These are phyloP conservation scores for Thelonectria discophora DNA, from an alignment of 2,329 filamentous ascomycete genomes.

Conservation along the genomic window DNA sequence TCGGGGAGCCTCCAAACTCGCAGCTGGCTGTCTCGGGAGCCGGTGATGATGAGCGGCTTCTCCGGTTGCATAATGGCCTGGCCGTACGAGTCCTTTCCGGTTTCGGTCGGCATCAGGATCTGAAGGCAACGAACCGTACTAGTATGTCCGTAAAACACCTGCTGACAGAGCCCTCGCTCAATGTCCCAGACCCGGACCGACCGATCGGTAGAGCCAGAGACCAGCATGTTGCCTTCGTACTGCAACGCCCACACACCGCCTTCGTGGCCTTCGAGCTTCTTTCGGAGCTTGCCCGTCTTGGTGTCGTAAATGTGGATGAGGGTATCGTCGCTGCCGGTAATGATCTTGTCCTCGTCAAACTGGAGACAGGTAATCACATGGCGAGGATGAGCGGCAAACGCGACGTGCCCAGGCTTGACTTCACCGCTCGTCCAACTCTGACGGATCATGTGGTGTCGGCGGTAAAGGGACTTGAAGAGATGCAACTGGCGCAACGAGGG, in stretches of 20 bases:
- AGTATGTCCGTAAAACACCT: conserved; percentile 97
- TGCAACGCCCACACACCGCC: conserved; percentile 98
- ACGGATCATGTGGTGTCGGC: conserved; percentile 88
- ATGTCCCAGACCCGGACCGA: conserved; percentile 99
- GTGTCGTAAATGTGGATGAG: conserved; percentile 99
- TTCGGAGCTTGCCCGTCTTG: conserved; percentile 86
- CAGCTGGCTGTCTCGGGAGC: conserved; percentile 92
- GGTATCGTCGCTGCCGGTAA: conserved; percentile 97
- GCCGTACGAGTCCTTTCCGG: conserved; percentile 76
- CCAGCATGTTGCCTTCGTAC: conserved; percentile 93
- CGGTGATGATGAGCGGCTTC: conserved; percentile 95
- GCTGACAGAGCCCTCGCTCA: conserved; percentile 88
- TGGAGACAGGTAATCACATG: conserved; percentile 98
- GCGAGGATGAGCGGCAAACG: conserved; percentile 93
- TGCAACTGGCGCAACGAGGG: conserved; percentile 83
- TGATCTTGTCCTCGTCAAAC: conserved; percentile 97
- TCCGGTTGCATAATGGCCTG: conserved; percentile 88
- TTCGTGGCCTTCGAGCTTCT: conserved; percentile 90
- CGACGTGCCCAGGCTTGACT: conserved; percentile 87
- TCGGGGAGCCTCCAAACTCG: conserved; percentile 94
- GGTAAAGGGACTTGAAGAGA: conserved; percentile 95
- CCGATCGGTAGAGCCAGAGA: conserved; percentile 94
- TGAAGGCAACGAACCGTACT: conserved; percentile 96
- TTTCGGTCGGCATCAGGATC: conserved; percentile 86
- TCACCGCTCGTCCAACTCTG: conserved; percentile 91